Conservation (phyloP, 805 yeast species). For the Starmerella vitae region DNA sequence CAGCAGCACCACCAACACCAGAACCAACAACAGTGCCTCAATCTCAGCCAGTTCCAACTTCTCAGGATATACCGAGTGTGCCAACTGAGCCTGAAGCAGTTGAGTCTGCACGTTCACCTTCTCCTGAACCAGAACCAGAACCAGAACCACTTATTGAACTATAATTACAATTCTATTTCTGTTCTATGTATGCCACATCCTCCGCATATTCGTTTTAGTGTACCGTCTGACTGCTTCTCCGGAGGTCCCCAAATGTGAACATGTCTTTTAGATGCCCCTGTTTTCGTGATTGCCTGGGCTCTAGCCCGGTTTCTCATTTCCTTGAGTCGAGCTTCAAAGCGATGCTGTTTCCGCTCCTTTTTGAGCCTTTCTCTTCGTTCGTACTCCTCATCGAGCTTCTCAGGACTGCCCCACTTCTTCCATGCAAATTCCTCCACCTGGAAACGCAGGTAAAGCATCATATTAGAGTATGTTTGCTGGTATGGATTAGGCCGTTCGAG, state of each 20-base stretch:
- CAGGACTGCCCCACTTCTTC: slow-evolving; percentile 88
- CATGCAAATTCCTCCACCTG: slow-evolving; percentile 91
- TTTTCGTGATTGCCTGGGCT: slow-evolving; percentile 72
- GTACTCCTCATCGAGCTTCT: slow-evolving; percentile 86
- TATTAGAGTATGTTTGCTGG: slow-evolving; percentile 70
- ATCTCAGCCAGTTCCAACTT: too few relatives aligned
- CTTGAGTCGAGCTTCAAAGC: slow-evolving; percentile 59
- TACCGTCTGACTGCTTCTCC: slow-evolving; percentile 15
- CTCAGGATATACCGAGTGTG: too few relatives aligned
- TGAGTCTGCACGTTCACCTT: slow-evolving; percentile 4
- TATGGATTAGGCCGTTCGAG: slow-evolving; percentile 91
- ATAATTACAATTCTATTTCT: slow-evolving; percentile 10
- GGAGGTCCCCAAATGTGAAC: slow-evolving; percentile 55
- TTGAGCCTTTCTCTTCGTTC: slow-evolving; percentile 63
- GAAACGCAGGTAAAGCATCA: slow-evolving; percentile 80
- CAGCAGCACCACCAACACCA: too few relatives aligned
- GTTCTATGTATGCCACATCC: slow-evolving; percentile 20
- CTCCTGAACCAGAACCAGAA: slow-evolving; percentile 5
- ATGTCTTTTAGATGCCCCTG: slow-evolving; percentile 45
- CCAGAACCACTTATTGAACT: background rate
- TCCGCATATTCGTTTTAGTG: slow-evolving; percentile 11
- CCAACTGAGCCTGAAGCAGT: too few relatives aligned
- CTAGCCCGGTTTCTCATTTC: slow-evolving; percentile 87
- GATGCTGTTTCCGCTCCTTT: slow-evolving; percentile 59
- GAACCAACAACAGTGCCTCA: too few relatives aligned